Evolutionary conservation across 352 stramenopile genomes (phyloP).

Genomic region (Globisporangium middletonii): DNA sequence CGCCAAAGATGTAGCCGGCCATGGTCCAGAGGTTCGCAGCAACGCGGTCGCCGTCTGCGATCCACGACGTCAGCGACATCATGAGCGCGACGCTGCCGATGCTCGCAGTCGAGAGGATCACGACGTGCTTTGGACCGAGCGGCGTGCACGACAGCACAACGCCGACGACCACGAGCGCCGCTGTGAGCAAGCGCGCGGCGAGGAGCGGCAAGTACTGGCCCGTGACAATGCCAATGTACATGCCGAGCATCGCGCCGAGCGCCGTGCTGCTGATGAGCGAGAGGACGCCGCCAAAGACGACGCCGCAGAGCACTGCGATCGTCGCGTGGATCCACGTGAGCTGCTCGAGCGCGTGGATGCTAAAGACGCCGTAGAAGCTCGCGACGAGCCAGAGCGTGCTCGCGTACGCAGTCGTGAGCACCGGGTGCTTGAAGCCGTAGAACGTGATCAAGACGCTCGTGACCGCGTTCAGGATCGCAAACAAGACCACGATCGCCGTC

Average conservation of each 20-base stretch:
- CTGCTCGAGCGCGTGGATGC: conserved; percentile 32
- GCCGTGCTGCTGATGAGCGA: conserved; percentile 53
- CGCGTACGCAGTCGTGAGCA: conserved; percentile 47
- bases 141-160: conserved; percentile 34
- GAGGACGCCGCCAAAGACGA: conserved; percentile 65
- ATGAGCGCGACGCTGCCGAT: conserved; percentile 60
- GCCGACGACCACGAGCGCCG: conserved; percentile 32
- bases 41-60: conserved; percentile 45
- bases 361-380: conserved; percentile 67
- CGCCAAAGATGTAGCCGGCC: conserved; percentile 63
- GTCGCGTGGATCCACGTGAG: conserved; percentile 62
- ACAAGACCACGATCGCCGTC: conserved; percentile 30
- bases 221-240: conserved; percentile 53
- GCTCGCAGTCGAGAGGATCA: conserved; percentile 61
- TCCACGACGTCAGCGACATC: conserved; percentile 70
- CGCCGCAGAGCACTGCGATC: conserved; percentile 61
- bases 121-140: conserved; percentile 47
- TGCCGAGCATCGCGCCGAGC: conserved; percentile 55
- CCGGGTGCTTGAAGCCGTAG: conserved; percentile 40
- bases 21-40: conserved; percentile 58
- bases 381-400: conserved; percentile 57
- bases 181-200: conserved; percentile 49
- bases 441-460: conserved; percentile 54
- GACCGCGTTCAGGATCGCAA: conserved; percentile 54
- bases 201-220: conserved; percentile 68